Evolutionary conservation across 208 protist species (phyloP), one percentile per base, ranked within the genome.

Genomic region (Leishmania lainsoni): DNA sequence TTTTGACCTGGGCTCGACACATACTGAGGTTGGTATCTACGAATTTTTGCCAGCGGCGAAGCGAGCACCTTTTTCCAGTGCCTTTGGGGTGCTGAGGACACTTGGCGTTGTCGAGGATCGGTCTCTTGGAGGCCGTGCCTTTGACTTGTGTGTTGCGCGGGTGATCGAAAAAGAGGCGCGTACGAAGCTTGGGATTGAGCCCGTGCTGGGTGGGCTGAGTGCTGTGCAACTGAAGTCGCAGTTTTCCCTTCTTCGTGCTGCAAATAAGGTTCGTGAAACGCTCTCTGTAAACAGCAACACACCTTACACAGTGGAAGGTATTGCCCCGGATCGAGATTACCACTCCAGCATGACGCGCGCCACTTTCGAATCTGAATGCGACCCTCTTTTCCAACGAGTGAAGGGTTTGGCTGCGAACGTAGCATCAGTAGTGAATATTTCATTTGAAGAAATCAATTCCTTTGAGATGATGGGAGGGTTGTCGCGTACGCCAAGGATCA

Each of bases 391-490:
- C 75, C 78, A 92, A 45, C 82, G 93, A 20, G 89, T 92, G 17
- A 84, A 84, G 48, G 78, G 81, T 5, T 80, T 98, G 48, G 90
- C 91, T 4, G 63, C 85, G 56, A 86, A 87, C 59, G 88, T 93
- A 32, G 68, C 98, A 32, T 81, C 51, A 2, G 39, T 66, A 20
- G 80, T 86, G 58, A 86, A 90, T 51, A 81, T 89, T 59, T 54
- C 95, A 32, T 75, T 82, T 20, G 49, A 85, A 14, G 80, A 92
- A 1, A 74, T 98, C 65, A 76, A 90, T 71, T 90, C 93, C 8
- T 94, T 98, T 76, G 96, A 98, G 72, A 87, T 98, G 80, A 96
- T 98, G 91, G 96, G 96, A n/a, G 95, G 94, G 26, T 85, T 87
- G 22, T 90, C 90, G 4, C 85, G 96, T 22, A 97, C 94, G 61